Evolutionary conservation across 2,329 filamentous ascomycete species (phyloP), one percentile per base, ranked within the genome.

Genomic region (Neonectria neomacrospora): DNA sequence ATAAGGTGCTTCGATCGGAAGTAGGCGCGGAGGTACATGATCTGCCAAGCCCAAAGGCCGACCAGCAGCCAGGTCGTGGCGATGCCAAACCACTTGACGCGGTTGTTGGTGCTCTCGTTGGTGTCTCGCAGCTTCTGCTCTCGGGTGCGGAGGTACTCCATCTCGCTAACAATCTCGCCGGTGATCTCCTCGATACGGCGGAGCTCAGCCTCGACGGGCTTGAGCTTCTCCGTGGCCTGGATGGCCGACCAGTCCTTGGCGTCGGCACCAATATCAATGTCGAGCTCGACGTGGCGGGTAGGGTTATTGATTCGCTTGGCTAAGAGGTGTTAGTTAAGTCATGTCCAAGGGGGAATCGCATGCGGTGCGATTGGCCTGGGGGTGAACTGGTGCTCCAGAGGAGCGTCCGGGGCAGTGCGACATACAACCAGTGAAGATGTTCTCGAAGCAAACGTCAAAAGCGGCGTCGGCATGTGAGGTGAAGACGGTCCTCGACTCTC

Each of bases 91-190:
- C 93, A 98, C 85, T 98, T 99, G 75, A 99, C 96, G 63, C 96
- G 89, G 82, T 92, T 96, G 82, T 99, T 99, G 70, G 96, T 99
- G 85, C 95, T 98, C 90, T 99, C 96, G 81, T 99, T 99, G 72
- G 96, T 99, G 82, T 99, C 95, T 78, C 96, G 87, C 73, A 99
- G 87, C 85, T 93, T 97, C 87, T 97, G 94, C 85, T 99, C 96
- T 73, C 96, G 88, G 41, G 80, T 74, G 70, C 96, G 88, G 73
- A 99, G 88, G 82, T 98, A 99, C 69, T 98, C 95, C 95, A 99
- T 97, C 86, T 98, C 95, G 67, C 81, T 81, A 52, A 97, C 95
- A 68, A 98, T 89, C 82, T 98, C 95, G 69, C 85, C 86, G 41
- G 97, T 91, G 77, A 95, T 86, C 82, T 97, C 96, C 79, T 97